Base-by-base conservation (phyloP, 495 filamentous ascomycete genomes). In the Penicillium mononematosum region DNA sequence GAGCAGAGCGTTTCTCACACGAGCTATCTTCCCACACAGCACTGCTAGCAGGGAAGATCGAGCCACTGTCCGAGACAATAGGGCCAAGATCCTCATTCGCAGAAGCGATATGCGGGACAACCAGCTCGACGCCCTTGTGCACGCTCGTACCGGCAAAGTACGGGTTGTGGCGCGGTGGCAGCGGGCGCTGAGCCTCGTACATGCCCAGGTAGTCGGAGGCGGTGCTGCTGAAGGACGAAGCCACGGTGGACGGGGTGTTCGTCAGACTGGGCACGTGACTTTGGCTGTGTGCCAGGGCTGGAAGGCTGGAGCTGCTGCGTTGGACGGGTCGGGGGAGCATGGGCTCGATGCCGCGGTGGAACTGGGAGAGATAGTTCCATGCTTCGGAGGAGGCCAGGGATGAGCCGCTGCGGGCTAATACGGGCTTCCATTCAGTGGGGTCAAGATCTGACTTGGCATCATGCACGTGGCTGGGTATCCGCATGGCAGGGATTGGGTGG, bases 381-480 rank as follows among this genome's bases (percentile, higher is more conserved):
- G 80, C 79, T 24, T 81, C 79, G 45, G 76, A 77, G 32, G 71
- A 72, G 34, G 68, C 70, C 53, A 70, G 64, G 7, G 67, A 61
- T 43, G 55, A 65, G 24, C 55, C 43, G 43, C 65, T 45, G 38
- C 53, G 27, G 29, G 56, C 49, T 80, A 78, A 71, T 63, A 78
- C 71, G n/a, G 80, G 80, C 71, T 83, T 82, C 80, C 80, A 83
- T 68, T 83, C 80, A 50, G 78, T 77, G 62, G 80, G 80, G 66
- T 83, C 80, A 56, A 78, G 77, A 81, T 83, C 80, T 61, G 77
- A 65, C 54, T 73, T 75, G 71, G 62, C 62, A 42, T 75, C 65
- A 53, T 75, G 71, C 50, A 63, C 48, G 49, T 70, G 65, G 56
- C 61, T 53, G 36, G 74, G 71, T 81, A 81, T 80, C 70, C 76